These are phyloP conservation scores for Sporisorium sorghi DNA, from an alignment of 1,284 basidiomycete species.

Conservation along the genomic window DNA sequence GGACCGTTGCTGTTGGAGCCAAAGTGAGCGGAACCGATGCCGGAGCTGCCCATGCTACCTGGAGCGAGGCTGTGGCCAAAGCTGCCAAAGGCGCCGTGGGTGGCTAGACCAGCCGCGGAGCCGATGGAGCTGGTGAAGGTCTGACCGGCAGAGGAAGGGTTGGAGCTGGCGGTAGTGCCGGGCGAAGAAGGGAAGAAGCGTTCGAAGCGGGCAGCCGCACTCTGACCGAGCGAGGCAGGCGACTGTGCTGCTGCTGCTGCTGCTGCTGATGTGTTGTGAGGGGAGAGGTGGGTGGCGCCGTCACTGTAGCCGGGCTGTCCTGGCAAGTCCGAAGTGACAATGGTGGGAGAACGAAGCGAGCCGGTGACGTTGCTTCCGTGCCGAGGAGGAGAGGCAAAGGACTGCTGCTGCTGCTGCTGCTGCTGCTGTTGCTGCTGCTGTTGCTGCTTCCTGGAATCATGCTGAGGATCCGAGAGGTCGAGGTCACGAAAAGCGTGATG, in stretches of 20 bases:
- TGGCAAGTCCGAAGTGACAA: slow-evolving; percentile 29
- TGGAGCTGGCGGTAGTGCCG: slow-evolving; percentile 28
- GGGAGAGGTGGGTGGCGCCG: slow-evolving; percentile 10
- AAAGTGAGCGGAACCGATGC: slow-evolving; percentile 43
- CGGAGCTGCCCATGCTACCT: slow-evolving; percentile 34
- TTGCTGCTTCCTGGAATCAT: slow-evolving; percentile 30
- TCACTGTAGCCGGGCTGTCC: slow-evolving; percentile 28
- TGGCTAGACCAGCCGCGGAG: slow-evolving; percentile 37
- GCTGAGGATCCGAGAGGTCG: slow-evolving; percentile 38
- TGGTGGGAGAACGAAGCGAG: slow-evolving; percentile 42
- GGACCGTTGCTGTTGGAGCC: slow-evolving; percentile 33
- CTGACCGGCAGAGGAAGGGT: slow-evolving; percentile 38
- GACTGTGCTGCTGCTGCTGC: no score
- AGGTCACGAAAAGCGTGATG: slow-evolving; percentile 41
- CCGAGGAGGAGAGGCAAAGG: slow-evolving; percentile 28
- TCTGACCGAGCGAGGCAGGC: slow-evolving; percentile 32
- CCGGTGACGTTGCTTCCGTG: no score
- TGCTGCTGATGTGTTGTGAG: background rate
- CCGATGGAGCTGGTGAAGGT: slow-evolving; percentile 44
- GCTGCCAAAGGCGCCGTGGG: slow-evolving; percentile 53
- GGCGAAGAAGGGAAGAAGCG: slow-evolving; percentile 59
- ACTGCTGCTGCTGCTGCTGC: slow-evolving; percentile 21
- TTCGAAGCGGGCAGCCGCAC: slow-evolving; percentile 62
- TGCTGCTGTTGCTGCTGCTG: slow-evolving; percentile 14
- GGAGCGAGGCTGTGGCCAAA: slow-evolving; percentile 52